Evolutionary conservation across 495 filamentous ascomycete genomes (phyloP).

Genomic region (Bryoglossum gracile): DNA sequence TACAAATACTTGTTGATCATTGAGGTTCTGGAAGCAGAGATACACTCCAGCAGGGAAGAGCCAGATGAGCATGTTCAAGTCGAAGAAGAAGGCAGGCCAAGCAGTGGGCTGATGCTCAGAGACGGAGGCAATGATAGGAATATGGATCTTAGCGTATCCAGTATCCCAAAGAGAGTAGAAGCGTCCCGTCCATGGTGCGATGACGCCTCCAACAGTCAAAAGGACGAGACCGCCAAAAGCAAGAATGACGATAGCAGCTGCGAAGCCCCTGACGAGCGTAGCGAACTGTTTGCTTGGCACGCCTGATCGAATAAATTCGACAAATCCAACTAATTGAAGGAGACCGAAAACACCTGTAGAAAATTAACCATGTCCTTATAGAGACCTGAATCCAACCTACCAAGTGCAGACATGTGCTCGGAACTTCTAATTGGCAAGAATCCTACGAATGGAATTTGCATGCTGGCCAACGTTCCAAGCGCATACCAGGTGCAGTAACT

Average conservation of each 20-base stretch:
- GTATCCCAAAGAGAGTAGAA: constrained; percentile 99
- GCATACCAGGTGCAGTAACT: constrained; percentile 98
- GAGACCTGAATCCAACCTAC: constrained; percentile 41
- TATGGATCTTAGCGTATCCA: constrained; percentile 98
- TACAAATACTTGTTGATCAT: constrained; percentile 97
- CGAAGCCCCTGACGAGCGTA: constrained; percentile 68
- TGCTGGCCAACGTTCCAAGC: constrained; percentile 90
- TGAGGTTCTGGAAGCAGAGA: constrained; percentile 89
- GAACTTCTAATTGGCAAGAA: constrained; percentile 94
- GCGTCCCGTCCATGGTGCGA: constrained; percentile 96
- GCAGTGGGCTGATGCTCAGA: constrained; percentile 99
- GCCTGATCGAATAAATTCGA: constrained; percentile 80
- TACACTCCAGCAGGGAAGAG: constrained; percentile 98
- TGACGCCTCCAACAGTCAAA: constrained; percentile 78
- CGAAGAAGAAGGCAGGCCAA: constrained; percentile 99
- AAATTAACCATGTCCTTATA: constrained; percentile 27
- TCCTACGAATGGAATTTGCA: constrained; percentile 99
- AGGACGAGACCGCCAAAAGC: constrained; percentile 68
- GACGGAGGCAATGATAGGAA: constrained; percentile 98
- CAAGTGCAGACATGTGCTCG: constrained; percentile 96
- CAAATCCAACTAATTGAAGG: constrained; percentile 87
- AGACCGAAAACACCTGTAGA: constrained; percentile 83
- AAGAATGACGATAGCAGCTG: constrained; percentile 66
- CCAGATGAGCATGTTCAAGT: constrained; percentile 97
- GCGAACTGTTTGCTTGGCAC: constrained; percentile 93